phyloP scores from a whole-genome alignment of 2,329 filamentous ascomycete species.

The Clathrospora elynae region DNA sequence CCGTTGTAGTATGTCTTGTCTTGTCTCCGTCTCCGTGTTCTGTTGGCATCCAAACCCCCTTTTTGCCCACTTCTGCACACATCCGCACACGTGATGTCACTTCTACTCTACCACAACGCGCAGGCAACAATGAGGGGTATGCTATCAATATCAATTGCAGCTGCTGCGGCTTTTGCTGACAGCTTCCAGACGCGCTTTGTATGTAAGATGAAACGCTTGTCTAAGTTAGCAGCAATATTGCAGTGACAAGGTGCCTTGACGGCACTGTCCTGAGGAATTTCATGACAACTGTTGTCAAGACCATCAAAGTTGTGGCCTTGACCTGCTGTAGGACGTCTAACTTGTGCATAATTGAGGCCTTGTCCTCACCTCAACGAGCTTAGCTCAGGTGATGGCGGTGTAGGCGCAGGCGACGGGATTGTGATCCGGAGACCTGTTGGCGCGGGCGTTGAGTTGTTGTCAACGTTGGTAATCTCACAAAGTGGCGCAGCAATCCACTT shows the following conservation, averaged over 20 bases:
- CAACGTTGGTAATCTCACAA: neutral
- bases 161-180: neutral
- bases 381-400: neutral
- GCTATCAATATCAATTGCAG: neutral
- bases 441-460: neutral
- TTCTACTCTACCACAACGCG: too few relatives aligned
- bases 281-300: neutral
- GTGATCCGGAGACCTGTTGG: neutral
- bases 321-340: neutral
- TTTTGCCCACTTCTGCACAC: too few relatives aligned
- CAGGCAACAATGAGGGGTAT: neutral
- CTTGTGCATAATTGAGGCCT: neutral
- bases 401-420: too few relatives aligned
- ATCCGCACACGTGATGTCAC: too few relatives aligned
- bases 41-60: too few relatives aligned
- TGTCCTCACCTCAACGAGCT: neutral
- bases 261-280: neutral
- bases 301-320: neutral
- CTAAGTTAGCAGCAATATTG: neutral
- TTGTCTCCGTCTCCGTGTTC: too few relatives aligned
- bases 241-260: neutral
- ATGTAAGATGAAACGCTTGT: neutral
- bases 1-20: too few relatives aligned
- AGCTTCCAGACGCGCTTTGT: neutral
- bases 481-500: neutral